Base-by-base conservation (phyloP, 2,329 filamentous ascomycete genomes). In the Fusarium pseudoanthophilum region DNA sequence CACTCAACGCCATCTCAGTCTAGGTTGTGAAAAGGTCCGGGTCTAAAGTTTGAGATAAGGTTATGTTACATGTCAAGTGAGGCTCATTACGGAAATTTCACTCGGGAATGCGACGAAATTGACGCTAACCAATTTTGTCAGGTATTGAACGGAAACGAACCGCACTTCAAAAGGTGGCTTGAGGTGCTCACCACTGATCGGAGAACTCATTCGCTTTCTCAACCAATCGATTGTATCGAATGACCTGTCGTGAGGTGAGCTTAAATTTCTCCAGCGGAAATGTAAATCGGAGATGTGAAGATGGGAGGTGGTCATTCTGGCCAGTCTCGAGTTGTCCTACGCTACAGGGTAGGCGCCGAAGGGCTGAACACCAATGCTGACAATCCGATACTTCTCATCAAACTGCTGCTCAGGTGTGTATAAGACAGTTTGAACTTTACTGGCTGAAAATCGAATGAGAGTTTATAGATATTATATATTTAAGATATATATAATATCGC, bases 401-500 rank as follows among this genome's bases (percentile, higher is more conserved):
- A 51, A 15, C 7, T 34, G 6, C 21, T 24, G n/a, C 11, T 34
- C 1, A 34, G 5, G 11, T 18, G 11, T 9, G 11, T 4, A 20
- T 2, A 7, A 20, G 2, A 20, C 18, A 13, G 11, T 24, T 4
- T n/a, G n/a, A n/a, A n/a, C n/a, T n/a, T n/a, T n/a, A n/a, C n/a
- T n/a, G n/a, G n/a, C n/a, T n/a, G n/a, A n/a, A n/a, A n/a, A n/a
- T n/a, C n/a, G n/a, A n/a, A n/a, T n/a, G n/a, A n/a, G n/a, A n/a
- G n/a, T n/a, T n/a, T n/a, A n/a, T n/a, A n/a, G n/a, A n/a, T n/a
- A n/a, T n/a, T n/a, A n/a, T n/a, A n/a, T n/a, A n/a, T n/a, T n/a
- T n/a, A n/a, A n/a, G 8, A 9, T 21, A 30, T 16, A 1, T n/a
- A 3, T 0, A 6, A 4, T 30, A 11, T 16, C 1, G 20, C 9